Evolutionary conservation across 1,139 yeast genomes (phyloP).

Genomic region (Starmera stellimalicola): DNA sequence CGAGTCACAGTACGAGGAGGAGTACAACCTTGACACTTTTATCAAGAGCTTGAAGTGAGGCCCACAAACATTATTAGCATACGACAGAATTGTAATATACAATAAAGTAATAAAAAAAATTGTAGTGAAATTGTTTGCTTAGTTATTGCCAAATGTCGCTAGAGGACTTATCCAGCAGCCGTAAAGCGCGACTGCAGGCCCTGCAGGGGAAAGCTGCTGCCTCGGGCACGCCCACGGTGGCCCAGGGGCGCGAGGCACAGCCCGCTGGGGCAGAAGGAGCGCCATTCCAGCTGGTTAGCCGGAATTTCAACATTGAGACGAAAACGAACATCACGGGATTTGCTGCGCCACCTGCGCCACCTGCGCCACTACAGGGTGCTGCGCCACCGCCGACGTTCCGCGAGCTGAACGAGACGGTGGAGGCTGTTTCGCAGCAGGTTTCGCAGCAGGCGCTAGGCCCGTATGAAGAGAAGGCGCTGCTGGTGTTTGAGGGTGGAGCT

Average conservation of each 20-base stretch:
- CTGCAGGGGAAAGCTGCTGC: too few species aligned
- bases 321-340: conserved; percentile 24
- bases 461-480: conserved; percentile 9
- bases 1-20: conserved; percentile 91
- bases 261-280: conserved; percentile 2
- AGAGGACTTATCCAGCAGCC: conserved; percentile 27
- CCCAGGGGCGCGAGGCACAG: too few species aligned
- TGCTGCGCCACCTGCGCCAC: background rate
- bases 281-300: conserved; percentile 3
- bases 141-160: conserved; percentile 19
- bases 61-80: too few species aligned
- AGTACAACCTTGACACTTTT: conserved; percentile 86
- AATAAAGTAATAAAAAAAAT: background rate
- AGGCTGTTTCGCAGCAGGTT: conserved; percentile 25
- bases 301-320: conserved; percentile 25
- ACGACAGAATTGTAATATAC: background rate
- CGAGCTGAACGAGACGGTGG: conserved; percentile 25
- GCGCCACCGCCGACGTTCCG: conserved; percentile 24
- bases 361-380: too few species aligned
- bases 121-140: background rate
- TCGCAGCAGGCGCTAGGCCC: conserved; percentile 21
- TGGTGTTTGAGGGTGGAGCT: conserved; percentile 1
- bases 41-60: conserved; percentile 44
- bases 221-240: too few species aligned
- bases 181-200: conserved; percentile 29